Evolutionary conservation across 257 asterid genomes (phyloP).

Genomic region (Solanum chilense): DNA sequence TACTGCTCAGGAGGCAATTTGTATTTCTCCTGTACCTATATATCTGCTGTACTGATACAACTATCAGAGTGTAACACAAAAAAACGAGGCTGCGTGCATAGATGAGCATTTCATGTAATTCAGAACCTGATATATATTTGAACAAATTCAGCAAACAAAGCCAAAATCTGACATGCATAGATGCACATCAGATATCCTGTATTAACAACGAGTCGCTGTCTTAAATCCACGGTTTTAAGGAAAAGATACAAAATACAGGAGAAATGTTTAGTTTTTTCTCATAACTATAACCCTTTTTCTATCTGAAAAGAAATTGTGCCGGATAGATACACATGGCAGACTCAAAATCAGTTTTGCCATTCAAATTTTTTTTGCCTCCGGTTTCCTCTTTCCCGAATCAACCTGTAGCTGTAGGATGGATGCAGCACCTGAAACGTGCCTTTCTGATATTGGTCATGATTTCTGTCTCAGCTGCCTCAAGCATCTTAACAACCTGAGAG

Average conservation of each 20-base stretch:
- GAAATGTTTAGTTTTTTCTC: slow-evolving; percentile 23
- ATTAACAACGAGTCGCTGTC: slow-evolving; percentile 31
- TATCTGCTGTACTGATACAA: not conserved
- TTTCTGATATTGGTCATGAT: slow-evolving; percentile 75
- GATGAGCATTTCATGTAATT: not conserved
- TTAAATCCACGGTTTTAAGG: slow-evolving; percentile 16
- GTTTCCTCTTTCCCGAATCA: not conserved
- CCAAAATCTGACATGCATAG: slow-evolving; percentile 13
- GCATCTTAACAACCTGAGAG: slow-evolving; percentile 71
- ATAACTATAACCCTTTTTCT: slow-evolving; percentile 26
- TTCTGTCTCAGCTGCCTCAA: slow-evolving; percentile 86
- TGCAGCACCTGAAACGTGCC: slow-evolving; percentile 99
- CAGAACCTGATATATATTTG: not conserved
- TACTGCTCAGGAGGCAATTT: not conserved
- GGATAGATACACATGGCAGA: slow-evolving; percentile 36
- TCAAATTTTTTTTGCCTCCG: not conserved
- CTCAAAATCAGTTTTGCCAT: slow-evolving; percentile 11
- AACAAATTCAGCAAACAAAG: not conserved
- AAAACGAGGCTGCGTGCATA: not conserved
- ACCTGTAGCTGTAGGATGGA: slow-evolving; percentile 53
- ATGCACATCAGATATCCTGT: slow-evolving; percentile 33
- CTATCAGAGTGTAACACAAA: not conserved
- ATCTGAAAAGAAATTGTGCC: slow-evolving; percentile 44
- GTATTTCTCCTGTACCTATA: not conserved
- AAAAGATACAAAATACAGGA: slow-evolving; percentile 25